Percentiles rank a stretch among this genome's conserved stretches.
Conservation (phyloP, 805 yeast genomes). For the Ogataea ganodermae region DNA sequence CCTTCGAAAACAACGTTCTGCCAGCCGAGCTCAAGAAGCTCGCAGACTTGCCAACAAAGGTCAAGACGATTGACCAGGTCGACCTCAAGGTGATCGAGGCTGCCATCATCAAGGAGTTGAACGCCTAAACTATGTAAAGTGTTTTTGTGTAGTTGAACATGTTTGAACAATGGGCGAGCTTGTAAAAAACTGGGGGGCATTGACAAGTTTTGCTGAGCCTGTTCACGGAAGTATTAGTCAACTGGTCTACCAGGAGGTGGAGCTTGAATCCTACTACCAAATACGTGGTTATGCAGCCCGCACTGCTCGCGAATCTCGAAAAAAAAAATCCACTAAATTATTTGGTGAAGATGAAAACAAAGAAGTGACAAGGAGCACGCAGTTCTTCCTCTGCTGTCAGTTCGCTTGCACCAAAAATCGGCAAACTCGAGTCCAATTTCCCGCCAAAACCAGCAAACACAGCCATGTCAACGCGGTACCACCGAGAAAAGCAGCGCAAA, state of each 20-base stretch:
- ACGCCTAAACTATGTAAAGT: slow-evolving; percentile 9
- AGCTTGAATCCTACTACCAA: no score
- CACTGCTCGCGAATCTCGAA: neutral
- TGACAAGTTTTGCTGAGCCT: no score
- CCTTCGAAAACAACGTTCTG: slow-evolving; percentile 84
- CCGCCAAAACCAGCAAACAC: neutral
- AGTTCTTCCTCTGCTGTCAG: neutral
- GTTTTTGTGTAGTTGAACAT: no score
- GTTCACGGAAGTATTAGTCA: no score
- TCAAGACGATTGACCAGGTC: slow-evolving; percentile 67
- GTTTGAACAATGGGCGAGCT: no score
- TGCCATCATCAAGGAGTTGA: slow-evolving; percentile 72
- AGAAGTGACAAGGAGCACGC: neutral
- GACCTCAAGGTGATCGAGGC: slow-evolving; percentile 73
- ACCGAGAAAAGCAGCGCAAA: slow-evolving; percentile 25
- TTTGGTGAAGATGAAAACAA: neutral
- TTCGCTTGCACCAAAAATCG: neutral
- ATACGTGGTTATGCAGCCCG: neutral
- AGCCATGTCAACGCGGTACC: slow-evolving; percentile 21
- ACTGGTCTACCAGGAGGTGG: no score
- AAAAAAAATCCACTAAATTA: neutral
- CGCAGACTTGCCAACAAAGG: slow-evolving; percentile 70
- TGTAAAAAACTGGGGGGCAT: no score
- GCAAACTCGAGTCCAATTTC: neutral
- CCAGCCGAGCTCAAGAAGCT: slow-evolving; percentile 84